These are phyloP conservation scores for Fusarium oligoseptatum DNA, from an alignment of 2,329 filamentous ascomycete genomes.

Conservation along the genomic window DNA sequence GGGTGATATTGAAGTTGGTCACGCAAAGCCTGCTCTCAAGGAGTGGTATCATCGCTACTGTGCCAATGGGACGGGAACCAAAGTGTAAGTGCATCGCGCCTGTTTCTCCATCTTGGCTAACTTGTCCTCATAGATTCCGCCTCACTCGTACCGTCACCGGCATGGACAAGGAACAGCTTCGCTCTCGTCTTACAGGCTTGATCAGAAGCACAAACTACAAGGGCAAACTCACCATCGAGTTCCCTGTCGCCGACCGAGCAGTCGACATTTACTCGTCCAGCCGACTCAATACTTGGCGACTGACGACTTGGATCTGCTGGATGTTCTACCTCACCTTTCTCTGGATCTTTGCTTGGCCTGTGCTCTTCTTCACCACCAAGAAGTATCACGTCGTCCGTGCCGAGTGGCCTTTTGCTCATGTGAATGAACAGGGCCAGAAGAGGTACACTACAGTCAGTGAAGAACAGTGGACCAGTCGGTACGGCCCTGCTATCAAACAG, in stretches of 20 bases:
- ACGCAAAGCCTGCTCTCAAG: constrained; percentile 29
- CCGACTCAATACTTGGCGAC: constrained; percentile 31
- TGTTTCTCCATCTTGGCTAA: constrained; percentile 5
- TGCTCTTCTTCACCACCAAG: constrained; percentile 37
- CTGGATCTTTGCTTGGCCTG: constrained; percentile 42
- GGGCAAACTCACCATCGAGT: constrained; percentile 29
- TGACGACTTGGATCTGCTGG: constrained; percentile 40
- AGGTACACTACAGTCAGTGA: constrained; percentile 36
- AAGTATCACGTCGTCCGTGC: constrained; percentile 32
- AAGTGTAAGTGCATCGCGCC: constrained; percentile 28
- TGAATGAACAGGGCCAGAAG: constrained; percentile 15
- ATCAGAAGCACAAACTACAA: constrained; percentile 39
- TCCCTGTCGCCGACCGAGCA: constrained; percentile 37
- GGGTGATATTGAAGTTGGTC: constrained; percentile 34
- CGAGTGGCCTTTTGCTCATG: constrained; percentile 34
- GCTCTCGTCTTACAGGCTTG: not conserved
- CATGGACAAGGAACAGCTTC: constrained; percentile 7
- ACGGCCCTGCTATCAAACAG: constrained; percentile 31
- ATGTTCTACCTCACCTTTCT: constrained; percentile 40
- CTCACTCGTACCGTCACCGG: constrained; percentile 32
- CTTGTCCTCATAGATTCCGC: constrained; percentile 21
- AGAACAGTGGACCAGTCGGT: constrained; percentile 28
- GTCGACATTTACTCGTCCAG: constrained; percentile 41
- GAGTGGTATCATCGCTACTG: constrained; percentile 43
- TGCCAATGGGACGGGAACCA: constrained; percentile 25